Conservation (phyloP, 495 filamentous ascomycete species). For the Endocarpon pusillum region DNA sequence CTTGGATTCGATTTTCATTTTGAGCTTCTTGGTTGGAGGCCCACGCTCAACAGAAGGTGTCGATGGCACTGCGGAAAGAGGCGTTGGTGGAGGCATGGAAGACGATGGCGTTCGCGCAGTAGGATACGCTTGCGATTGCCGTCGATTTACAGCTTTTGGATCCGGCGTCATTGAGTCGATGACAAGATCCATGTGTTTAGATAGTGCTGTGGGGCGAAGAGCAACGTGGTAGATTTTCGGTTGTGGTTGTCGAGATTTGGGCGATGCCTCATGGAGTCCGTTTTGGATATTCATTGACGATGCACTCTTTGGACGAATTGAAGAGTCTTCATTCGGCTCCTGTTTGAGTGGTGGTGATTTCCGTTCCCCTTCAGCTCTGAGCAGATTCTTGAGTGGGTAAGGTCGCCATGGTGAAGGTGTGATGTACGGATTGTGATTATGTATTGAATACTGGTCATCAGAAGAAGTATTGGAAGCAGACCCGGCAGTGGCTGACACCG, state of each 20-base stretch:
- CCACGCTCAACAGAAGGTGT: constrained; percentile 32
- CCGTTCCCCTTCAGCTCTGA: constrained; percentile 19
- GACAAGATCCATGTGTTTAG: constrained; percentile 52
- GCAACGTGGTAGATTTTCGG: constrained; percentile 60
- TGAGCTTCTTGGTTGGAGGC: constrained; percentile 50
- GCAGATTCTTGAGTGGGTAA: constrained; percentile 47
- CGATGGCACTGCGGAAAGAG: constrained; percentile 41
- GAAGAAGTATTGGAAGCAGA: constrained; percentile 32
- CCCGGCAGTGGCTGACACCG: constrained; percentile 37
- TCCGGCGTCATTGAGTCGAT: constrained; percentile 59
- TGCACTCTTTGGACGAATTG: constrained; percentile 10
- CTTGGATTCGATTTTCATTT: constrained; percentile 56
- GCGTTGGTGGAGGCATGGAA: constrained; percentile 44
- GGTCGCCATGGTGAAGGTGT: constrained; percentile 78
- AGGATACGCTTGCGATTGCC: constrained; percentile 24
- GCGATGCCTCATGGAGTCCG: background rate
- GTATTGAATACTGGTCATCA: constrained; percentile 55
- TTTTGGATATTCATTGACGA: constrained; percentile 19
- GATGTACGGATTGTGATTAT: constrained; percentile 74
- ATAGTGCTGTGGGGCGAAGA: constrained; percentile 67
- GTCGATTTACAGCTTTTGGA: constrained; percentile 25
- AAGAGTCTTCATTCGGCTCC: constrained; percentile 7
- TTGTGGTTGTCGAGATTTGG: constrained; percentile 33
- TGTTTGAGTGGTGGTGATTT: constrained; percentile 16
- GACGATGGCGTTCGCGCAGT: constrained; percentile 30